These are phyloP conservation scores for Oenanthe javanica DNA, from an alignment of 140 eudicot genomes.

Conservation along the genomic window DNA sequence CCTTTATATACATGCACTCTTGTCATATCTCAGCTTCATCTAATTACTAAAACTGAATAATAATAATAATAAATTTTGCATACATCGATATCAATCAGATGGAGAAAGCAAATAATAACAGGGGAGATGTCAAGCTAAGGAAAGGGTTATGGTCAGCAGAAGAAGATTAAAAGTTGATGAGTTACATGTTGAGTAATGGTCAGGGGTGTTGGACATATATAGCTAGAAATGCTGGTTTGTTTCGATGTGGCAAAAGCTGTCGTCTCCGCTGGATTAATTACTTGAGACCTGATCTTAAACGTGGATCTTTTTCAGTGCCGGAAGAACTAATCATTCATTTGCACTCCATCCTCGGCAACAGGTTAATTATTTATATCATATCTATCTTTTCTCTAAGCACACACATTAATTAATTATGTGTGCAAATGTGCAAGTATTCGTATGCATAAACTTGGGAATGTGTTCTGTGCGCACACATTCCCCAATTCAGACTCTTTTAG, in stretches of 20 bases:
- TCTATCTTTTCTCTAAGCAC: no score
- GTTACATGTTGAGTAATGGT: conserved; percentile 61
- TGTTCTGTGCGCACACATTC: no score
- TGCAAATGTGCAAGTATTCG: no score
- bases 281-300: conserved; percentile 76
- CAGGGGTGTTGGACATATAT: conserved; percentile 89
- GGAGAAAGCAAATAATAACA: conserved; percentile 22
- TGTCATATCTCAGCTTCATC: conserved; percentile 12
- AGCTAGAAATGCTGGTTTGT: conserved; percentile 65
- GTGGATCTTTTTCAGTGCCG: conserved; percentile 65
- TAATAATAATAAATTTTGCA: no score
- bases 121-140: conserved; percentile 32
- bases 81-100: conserved; percentile 22
- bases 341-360: conserved; percentile 44
- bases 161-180: conserved; percentile 81
- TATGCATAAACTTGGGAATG: no score
- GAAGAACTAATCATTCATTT: conserved; percentile 66
- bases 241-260: conserved; percentile 84
- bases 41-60: not conserved
- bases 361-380: conserved; percentile 8
- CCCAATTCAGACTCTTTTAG: no score
- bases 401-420: no score
- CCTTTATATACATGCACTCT: not conserved
- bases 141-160: conserved; percentile 93
- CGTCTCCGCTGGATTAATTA: conserved; percentile 90